Evolutionary conservation across 2,329 filamentous ascomycete species (phyloP).

Genomic region (Fusarium verrucosum): DNA sequence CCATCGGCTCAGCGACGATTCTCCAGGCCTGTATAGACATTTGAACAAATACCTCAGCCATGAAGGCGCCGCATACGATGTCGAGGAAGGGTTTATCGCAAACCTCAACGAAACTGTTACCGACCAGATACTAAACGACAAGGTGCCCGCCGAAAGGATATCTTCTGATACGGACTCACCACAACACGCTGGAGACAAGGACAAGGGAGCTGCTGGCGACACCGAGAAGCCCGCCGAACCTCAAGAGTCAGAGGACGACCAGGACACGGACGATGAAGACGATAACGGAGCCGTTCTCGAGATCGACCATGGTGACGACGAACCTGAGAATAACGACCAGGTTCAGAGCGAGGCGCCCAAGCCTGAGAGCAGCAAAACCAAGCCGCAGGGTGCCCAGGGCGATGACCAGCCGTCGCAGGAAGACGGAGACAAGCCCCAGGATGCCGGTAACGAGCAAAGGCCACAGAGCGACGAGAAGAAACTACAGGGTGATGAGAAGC

Average conservation of each 20-base stretch:
- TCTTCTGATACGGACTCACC: conserved; percentile 11
- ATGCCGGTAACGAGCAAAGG: conserved; percentile 9
- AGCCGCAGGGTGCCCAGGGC: background rate
- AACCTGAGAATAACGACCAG: background rate
- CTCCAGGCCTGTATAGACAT: conserved; percentile 46
- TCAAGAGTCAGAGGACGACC: background rate
- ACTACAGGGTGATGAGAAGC: background rate
- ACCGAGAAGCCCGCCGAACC: conserved; percentile 1
- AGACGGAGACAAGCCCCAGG: conserved; percentile 3
- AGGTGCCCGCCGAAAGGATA: conserved; percentile 12
- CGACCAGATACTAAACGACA: conserved; percentile 17
- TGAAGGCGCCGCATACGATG: conserved; percentile 50
- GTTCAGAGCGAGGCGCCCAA: background rate
- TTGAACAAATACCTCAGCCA: conserved; percentile 46
- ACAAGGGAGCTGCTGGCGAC: background rate
- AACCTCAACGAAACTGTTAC: conserved; percentile 50
- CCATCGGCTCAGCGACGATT: conserved; percentile 45
- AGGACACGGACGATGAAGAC: background rate
- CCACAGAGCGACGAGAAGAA: conserved; percentile 4
- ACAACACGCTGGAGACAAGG: conserved; percentile 23
- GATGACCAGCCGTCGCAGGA: background rate
- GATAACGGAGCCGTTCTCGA: conserved; percentile 6
- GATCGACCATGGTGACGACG: background rate
- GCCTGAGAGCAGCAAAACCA: background rate
- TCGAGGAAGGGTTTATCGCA: conserved; percentile 28